Base-by-base conservation (phyloP, 345 rosid species). In the Angophora floribunda region DNA sequence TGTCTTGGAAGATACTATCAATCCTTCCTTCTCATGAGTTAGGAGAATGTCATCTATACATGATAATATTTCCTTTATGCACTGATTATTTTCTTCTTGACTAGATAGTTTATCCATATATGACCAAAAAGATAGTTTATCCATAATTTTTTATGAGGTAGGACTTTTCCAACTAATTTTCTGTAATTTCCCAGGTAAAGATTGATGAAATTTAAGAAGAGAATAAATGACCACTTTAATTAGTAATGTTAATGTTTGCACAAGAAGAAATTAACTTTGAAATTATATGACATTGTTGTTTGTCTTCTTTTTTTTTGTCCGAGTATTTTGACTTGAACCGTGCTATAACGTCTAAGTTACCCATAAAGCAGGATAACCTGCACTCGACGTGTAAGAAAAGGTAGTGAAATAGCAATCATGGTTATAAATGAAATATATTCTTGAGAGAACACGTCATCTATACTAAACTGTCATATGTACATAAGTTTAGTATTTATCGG, bases 191-290 rank as follows among this genome's bases (percentile, higher is more conserved):
- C 65, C 7, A 0, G 2, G 65, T 5, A 14, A 59, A 26, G 30
- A 59, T 59, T 59, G 30, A 59, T 11, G 30, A 59, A 59, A 59
- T 26, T 26, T 59, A 11, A 11, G 65, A 6, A 26, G 30, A 11
- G 65, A 59, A 59, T 10, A 59, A 59, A 59, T 59, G 65, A 59
- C 30, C 10, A 59, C 14, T 59, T 59, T 11, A 59, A 59, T 59
- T 0, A 59, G 14, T 9, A 59, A 10, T 6, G 2, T 26, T 24
- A 3, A 1, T 26, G 7, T 26, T 59, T 0, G 3, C 65, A 59
- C 30, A 9, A 59, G 13, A 59, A 59, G n/a, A 59, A 26, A 59
- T 59, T 59, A 59, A 59, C 15, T 59, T 59, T 59, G 65, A 26
- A 59, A 59, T 59, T 59, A 26, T 59, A 26, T 59, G 65, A 59